These are phyloP conservation scores for Castanea crenata DNA, from an alignment of 306 rosid species.

Conservation along the genomic window DNA sequence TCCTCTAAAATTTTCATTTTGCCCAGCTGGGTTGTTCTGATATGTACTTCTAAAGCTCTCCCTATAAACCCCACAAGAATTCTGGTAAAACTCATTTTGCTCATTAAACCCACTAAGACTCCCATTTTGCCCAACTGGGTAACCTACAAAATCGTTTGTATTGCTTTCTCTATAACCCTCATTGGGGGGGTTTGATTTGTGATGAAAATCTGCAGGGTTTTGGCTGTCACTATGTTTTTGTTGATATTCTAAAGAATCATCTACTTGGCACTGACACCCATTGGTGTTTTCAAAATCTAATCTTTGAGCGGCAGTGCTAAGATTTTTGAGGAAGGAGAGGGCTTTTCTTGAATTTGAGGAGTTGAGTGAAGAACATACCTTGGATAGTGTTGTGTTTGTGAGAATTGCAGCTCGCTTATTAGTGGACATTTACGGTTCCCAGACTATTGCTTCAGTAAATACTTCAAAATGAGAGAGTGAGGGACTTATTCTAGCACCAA, in stretches of 20 bases:
- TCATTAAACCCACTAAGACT: no score
- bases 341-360: conserved; percentile 11
- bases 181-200: no score
- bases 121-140: no score
- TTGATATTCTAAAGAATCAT: conserved; percentile 29
- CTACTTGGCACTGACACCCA: conserved; percentile 10
- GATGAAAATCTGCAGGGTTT: no score
- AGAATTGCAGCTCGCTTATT: conserved; percentile 26
- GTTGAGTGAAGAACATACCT: conserved; percentile 2
- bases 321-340: conserved; percentile 27
- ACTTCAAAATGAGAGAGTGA: not conserved
- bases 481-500: not conserved
- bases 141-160: no score
- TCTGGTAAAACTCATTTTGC: no score
- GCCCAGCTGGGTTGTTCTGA: no score
- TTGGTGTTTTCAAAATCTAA: conserved; percentile 28
- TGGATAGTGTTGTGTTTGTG: conserved; percentile 12
- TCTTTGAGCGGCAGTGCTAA: conserved; percentile 41
- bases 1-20: no score
- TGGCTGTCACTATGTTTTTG: conserved; percentile 1
- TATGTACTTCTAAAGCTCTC: no score
- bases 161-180: no score
- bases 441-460: no score
- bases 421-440: conserved; percentile 20
- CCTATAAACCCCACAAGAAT: no score